Base-by-base conservation (phyloP, 805 yeast genomes). In the Blastobotrys chiropterorum region DNA sequence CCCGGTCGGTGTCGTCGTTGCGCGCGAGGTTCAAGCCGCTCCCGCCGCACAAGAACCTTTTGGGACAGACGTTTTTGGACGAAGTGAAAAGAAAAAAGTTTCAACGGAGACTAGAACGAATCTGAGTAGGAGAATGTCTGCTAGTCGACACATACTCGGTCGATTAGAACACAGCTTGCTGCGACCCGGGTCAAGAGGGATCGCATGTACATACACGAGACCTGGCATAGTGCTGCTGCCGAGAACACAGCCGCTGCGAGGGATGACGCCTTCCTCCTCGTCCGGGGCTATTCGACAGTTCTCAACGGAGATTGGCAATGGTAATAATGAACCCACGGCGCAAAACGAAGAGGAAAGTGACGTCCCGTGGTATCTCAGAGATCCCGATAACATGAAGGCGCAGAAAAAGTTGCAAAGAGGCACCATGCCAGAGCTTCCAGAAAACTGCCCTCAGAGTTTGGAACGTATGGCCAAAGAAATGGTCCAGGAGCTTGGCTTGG, bases 401-500 rank as follows among this genome's bases (percentile, higher is more conserved):
- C 21, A 39, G n/a, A 45, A 47, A 2, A 44, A 48, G 34, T 30
- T 48, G 26, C 42, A 44, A 3, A 44, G 30, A 20, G 59, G 59
- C 20, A 51, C 67, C 0, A 61, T 82, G 42, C 92, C 96, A 0
- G 72, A 62, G 2, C 57, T 85, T 3, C 96, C 97, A 0, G 56
- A 53, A 0, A 59, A 74, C 45, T 67, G 87, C 0, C 96, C 96
- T 0, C 61, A 58, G 0, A 63, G 79, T 1, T 59, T 90, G 6
- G 62, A 64, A 34, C 66, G 67, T 2, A 64, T 85, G 7, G 61
- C 82, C 8, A 60, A 71, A 3, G 72, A 76, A 49, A 63, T 86
- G 52, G 77, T 79, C 2, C 65, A 72, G 3, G 82, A 85, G 34
- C 74, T 86, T 54, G 95, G 96, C 7, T 68, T 90, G 39, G 68